Conservation (phyloP, 306 rosid species). For the Trifolium fragiferum region DNA sequence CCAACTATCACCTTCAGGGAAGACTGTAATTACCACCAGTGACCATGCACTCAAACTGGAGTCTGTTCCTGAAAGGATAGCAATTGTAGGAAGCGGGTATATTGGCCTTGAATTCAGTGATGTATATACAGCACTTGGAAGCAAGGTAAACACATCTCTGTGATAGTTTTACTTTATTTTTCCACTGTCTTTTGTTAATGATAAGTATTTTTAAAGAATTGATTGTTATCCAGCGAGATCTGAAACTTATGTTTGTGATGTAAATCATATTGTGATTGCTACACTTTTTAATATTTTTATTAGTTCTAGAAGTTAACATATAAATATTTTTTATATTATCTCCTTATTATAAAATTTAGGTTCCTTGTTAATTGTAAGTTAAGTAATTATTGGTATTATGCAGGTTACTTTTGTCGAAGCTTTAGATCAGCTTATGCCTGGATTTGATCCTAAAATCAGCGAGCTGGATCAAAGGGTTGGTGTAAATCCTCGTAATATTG, state of each 20-base stretch:
- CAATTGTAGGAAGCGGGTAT: slow-evolving; percentile 97
- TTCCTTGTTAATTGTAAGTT: slow-evolving; percentile 12
- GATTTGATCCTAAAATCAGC: slow-evolving; percentile 99
- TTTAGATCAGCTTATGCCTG: slow-evolving; percentile 98
- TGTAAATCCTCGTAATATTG: slow-evolving; percentile 87
- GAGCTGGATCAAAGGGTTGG: slow-evolving; percentile 96
- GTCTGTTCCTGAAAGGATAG: slow-evolving; percentile 95
- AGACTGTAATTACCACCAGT: slow-evolving; percentile 96
- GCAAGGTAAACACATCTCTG: slow-evolving; percentile 70
- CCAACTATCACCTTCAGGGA: slow-evolving; percentile 64
- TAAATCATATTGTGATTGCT: neutral
- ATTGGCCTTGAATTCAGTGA: slow-evolving; percentile 99
- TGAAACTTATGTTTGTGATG: slow-evolving; percentile 1
- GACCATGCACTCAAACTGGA: slow-evolving; percentile 99
- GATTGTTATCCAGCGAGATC: slow-evolving; percentile 16
- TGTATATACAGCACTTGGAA: slow-evolving; percentile 97
- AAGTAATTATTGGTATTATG: slow-evolving; percentile 45
- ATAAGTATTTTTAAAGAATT: slow-evolving; percentile 31
- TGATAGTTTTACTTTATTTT: slow-evolving; percentile 34
- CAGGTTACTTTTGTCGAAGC: slow-evolving; percentile 98
- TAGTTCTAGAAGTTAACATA: neutral
- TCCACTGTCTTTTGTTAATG: slow-evolving; percentile 3
- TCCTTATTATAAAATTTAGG: slow-evolving; percentile 30
- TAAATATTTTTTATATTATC: slow-evolving; percentile 20
- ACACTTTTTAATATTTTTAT: slow-evolving; percentile 10